These are phyloP conservation scores for Rhipidocladum racemiflorum DNA, from an alignment of 176 grass and related monocot species.

Conservation along the genomic window DNA sequence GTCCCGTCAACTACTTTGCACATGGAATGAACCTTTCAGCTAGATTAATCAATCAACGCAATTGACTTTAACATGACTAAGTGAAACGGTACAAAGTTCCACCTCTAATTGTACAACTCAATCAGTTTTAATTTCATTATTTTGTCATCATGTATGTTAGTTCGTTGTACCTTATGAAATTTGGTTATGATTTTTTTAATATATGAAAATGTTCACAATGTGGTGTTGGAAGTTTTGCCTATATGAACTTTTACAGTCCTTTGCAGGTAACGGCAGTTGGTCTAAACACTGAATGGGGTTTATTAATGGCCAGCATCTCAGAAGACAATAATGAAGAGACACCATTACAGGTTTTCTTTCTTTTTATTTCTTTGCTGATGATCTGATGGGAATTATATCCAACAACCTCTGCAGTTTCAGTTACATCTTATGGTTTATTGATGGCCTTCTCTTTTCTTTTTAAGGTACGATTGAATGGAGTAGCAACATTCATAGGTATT, in stretches of 20 bases:
- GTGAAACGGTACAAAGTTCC: conserved; percentile 5
- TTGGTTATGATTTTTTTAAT: not conserved
- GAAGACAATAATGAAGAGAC: conserved; percentile 98
- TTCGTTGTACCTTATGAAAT: not conserved
- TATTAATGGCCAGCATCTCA: conserved; percentile 96
- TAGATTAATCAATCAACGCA: not conserved
- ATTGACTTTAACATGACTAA: not conserved
- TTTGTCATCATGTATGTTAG: not conserved
- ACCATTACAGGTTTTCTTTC: conserved; percentile 71
- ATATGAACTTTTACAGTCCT: conserved; percentile 17
- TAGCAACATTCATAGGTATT: conserved; percentile 92
- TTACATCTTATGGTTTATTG: conserved; percentile 16
- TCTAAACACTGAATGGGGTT: conserved; percentile 95
- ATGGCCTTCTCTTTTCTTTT: conserved; percentile 34
- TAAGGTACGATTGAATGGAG: conserved; percentile 93
- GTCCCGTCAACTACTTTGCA: not conserved
- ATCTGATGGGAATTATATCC: conserved; percentile 19
- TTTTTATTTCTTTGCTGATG: conserved; percentile 26
- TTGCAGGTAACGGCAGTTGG: conserved; percentile 94
- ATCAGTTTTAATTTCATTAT: not conserved
- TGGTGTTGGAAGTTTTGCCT: not conserved
- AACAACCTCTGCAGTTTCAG: not conserved
- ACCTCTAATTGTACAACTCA: not conserved
- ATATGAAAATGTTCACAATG: not conserved
- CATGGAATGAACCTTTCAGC: not conserved